A percentile compares a stretch with the other conserved stretches of the same genome.
Conservation (phyloP, 1,139 yeast genomes). For the Lodderomyces jiufengensis region DNA sequence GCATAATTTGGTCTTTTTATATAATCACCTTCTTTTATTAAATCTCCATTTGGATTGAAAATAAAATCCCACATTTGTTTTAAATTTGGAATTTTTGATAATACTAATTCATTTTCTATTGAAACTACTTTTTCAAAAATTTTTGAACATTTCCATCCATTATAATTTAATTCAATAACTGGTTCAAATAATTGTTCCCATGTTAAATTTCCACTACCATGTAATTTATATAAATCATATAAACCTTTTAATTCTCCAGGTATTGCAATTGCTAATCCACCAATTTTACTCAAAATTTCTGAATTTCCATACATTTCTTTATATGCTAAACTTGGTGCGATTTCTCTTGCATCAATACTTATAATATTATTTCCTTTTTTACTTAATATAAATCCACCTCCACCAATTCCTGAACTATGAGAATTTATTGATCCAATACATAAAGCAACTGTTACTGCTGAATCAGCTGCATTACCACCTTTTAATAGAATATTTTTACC, state of each 20-base stretch:
- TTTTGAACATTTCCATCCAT: slow-evolving; percentile 61
- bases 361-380: slow-evolving; percentile 34
- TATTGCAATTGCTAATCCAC: slow-evolving; percentile 80
- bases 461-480: slow-evolving; percentile 80
- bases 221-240: slow-evolving; percentile 52
- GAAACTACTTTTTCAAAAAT: slow-evolving; percentile 39
- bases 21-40: slow-evolving; percentile 52
- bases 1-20: slow-evolving; percentile 62
- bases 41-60: slow-evolving; percentile 25
- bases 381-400: slow-evolving; percentile 77
- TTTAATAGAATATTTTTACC: slow-evolving; percentile 58
- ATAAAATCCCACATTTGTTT: slow-evolving; percentile 55
- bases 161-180: slow-evolving; percentile 60
- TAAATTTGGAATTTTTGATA: slow-evolving; percentile 24
- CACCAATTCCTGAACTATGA: slow-evolving; percentile 89
- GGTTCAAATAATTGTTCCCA: slow-evolving; percentile 81
- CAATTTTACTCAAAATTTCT: slow-evolving; percentile 52
- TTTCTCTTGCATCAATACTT: slow-evolving; percentile 84
- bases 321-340: slow-evolving; percentile 66
- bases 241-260: slow-evolving; percentile 92
- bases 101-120: slow-evolving; percentile 23
- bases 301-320: slow-evolving; percentile 55
- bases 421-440: slow-evolving; percentile 85
- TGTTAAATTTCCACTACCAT: slow-evolving; percentile 65
- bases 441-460: slow-evolving; percentile 82